Conservation (phyloP, 257 asterid species). For the Gentiana dahurica region DNA sequence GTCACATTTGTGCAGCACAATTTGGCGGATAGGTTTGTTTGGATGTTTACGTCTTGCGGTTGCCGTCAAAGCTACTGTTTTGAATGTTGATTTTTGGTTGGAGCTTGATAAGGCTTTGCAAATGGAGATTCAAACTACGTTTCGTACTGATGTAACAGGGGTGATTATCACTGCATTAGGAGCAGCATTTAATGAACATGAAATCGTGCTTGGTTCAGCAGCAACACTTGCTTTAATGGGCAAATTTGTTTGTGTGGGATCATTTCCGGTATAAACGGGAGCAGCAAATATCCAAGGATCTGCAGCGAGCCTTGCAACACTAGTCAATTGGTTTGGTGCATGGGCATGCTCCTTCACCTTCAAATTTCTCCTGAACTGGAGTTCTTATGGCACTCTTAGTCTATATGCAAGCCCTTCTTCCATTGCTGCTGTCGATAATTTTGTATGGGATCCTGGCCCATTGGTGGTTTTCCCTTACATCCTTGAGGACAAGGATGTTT, state of each 20-base stretch:
- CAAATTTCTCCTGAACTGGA: constrained; percentile 88
- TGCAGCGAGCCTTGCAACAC: constrained; percentile 92
- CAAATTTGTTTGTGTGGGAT: constrained; percentile 3
- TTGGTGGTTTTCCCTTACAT: no score
- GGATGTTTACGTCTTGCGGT: no score
- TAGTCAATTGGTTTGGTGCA: constrained; percentile 96
- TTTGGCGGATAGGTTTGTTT: no score
- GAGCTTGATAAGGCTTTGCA: no score
- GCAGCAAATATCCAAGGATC: constrained; percentile 87
- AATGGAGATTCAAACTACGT: no score
- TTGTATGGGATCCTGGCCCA: no score
- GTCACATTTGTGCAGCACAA: no score
- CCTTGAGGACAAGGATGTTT: no score
- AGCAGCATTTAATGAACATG: constrained; percentile 61
- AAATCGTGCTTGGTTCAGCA: constrained; percentile 39
- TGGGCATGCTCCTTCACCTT: constrained; percentile 89
- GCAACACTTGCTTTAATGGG: constrained; percentile 50
- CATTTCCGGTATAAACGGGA: constrained; percentile 38
- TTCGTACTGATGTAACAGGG: constrained; percentile 5
- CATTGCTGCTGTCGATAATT: no score
- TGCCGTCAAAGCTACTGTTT: no score
- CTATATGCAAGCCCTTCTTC: no score
- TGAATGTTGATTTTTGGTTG: no score
- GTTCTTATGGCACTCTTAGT: constrained; percentile 43
- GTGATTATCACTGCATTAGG: constrained; percentile 68